phyloP scores from a whole-genome alignment of 306 rosid species.

The Cucumis hystrix region DNA sequence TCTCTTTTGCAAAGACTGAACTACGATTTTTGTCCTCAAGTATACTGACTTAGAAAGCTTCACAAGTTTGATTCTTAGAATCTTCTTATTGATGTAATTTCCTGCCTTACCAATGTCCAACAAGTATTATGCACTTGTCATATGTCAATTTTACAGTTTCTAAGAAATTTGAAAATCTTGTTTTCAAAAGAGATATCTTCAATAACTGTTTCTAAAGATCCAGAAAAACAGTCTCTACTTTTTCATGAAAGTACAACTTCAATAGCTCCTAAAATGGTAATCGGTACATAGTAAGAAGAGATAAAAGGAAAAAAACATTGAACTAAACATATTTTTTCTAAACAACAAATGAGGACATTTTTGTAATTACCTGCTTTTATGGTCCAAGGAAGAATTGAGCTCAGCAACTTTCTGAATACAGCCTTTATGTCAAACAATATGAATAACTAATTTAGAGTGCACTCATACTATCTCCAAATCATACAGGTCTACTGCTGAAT shows the following conservation, averaged over 20 bases:
- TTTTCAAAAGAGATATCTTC: neutral
- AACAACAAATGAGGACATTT: no score
- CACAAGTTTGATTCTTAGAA: neutral
- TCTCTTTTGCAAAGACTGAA: neutral
- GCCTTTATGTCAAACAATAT: neutral
- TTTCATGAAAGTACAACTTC: neutral
- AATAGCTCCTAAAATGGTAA: neutral
- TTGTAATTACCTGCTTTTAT: no score
- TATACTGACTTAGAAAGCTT: neutral
- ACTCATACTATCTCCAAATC: slow-evolving; percentile 12
- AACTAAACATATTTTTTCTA: neutral
- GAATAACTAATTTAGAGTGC: slow-evolving; percentile 27
- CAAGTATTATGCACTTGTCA: neutral
- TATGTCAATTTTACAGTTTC: neutral
- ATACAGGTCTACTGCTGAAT: slow-evolving; percentile 5
- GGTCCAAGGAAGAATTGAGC: neutral
- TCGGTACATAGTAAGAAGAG: neutral
- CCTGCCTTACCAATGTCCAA: neutral
- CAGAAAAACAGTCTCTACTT: neutral
- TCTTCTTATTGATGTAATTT: neutral
- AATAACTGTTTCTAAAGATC: neutral
- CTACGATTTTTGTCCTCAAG: slow-evolving; percentile 1
- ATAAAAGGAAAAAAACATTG: neutral
- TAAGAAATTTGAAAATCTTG: neutral
- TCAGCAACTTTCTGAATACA: neutral